phyloP scores from a whole-genome alignment of 306 rosid species.

The Sphenostylis stenocarpa region DNA sequence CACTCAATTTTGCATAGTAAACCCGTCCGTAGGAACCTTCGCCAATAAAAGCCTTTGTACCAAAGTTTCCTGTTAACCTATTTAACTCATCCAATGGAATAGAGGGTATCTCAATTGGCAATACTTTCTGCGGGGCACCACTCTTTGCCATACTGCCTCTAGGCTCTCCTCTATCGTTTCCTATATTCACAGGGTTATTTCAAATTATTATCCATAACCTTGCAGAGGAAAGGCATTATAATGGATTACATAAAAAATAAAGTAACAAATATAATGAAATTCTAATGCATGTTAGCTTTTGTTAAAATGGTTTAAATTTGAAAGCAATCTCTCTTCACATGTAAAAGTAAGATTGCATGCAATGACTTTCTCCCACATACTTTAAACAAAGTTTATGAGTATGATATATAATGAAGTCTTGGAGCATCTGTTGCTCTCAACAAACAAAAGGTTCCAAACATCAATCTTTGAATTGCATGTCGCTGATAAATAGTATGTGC shows the following conservation, averaged over 20 bases:
- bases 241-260: neutral
- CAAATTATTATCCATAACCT: conserved; percentile 1
- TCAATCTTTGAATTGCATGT: neutral
- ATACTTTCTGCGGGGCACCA: conserved; percentile 72
- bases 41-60: conserved; percentile 78
- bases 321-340: too few relatives aligned
- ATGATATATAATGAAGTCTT: too few relatives aligned
- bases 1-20: conserved; percentile 62
- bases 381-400: too few relatives aligned
- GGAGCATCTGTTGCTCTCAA: too few relatives aligned
- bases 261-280: neutral
- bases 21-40: conserved; percentile 98
- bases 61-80: conserved; percentile 73
- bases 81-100: conserved; percentile 72
- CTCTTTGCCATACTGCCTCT: conserved; percentile 54
- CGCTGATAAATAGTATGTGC: too few relatives aligned
- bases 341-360: too few relatives aligned
- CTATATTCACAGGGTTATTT: conserved; percentile 35
- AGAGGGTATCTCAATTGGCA: conserved; percentile 80
- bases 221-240: neutral
- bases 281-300: neutral
- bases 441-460: neutral
- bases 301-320: neutral
- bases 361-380: too few relatives aligned
- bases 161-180: conserved; percentile 83